Base-by-base conservation (phyloP, 2,329 filamentous ascomycete species). In the Tympanopsis confertula region DNA sequence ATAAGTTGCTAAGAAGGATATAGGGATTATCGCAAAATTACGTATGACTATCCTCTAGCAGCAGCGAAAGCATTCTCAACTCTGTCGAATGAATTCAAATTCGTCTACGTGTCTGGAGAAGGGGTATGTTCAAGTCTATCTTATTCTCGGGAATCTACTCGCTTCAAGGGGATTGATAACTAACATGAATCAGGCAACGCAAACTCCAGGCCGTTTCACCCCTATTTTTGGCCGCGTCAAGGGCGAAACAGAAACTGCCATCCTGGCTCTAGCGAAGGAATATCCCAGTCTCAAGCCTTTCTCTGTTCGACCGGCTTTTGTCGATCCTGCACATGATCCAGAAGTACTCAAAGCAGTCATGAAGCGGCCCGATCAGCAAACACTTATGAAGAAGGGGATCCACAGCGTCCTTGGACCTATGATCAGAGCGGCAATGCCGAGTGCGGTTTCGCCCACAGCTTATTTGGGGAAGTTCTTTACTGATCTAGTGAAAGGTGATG, bases 61-160 rank as follows among this genome's bases (percentile, higher is more conserved):
- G 79, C 78, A 0, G 80, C 78, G 1, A 62, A 66, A 41, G 73
- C 77, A 12, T 79, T 84, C 47, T 53, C 65, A 1, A 53, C 53
- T 0, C 55, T 78, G 12, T 57, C 66, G 3, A 50, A 63, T 29
- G 70, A 74, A 0, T 78, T 86, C 55, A 74, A 73, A 37, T 87
- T 86, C 53, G 65, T 86, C 44, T 82, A 77, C 50, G 69, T 87
- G 20, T 86, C 82, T 0, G 81, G 78, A 36, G 58, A 63, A 37
- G 75, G 75, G 35, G 19, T 20, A 33, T n/a, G 15, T 13, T 20
- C 2, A 12, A 13, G 10, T 33, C 18, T 33, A n/a, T 19, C 19
- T 20, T 17, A 22, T 35, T 33, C 20, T 37, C 14, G 19, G 19
- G 37, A 20, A 20, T 20, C 18, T 32, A 5, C 12, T 13, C 15